These are phyloP conservation scores for Moniliophthora roreri DNA, from an alignment of 1,284 basidiomycete species.

Conservation along the genomic window DNA sequence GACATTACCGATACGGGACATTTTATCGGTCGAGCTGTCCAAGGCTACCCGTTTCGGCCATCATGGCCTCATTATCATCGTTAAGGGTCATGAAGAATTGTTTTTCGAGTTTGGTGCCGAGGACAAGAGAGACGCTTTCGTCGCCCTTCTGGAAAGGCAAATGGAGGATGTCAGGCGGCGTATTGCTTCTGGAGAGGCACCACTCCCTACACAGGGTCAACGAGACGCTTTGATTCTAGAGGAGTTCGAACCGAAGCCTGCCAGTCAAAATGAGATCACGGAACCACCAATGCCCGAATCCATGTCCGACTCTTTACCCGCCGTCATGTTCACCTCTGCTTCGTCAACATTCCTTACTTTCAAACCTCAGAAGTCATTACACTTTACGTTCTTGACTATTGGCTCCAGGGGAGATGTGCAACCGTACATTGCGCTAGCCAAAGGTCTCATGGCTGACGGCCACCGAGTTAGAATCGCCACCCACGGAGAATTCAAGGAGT, in stretches of 20 bases:
- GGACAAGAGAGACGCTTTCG: slow-evolving; percentile 77
- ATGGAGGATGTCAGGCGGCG: slow-evolving; percentile 71
- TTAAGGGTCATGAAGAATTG: slow-evolving; percentile 95
- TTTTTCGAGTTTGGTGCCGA: slow-evolving; percentile 91
- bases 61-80: slow-evolving; percentile 85
- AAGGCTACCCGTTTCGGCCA: slow-evolving; percentile 89
- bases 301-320: slow-evolving; percentile 68
- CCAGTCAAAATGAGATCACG: slow-evolving; percentile 25
- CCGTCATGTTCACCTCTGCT: slow-evolving; percentile 93
- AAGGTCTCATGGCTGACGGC: slow-evolving; percentile 89
- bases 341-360: slow-evolving; percentile 94
- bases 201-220: slow-evolving; percentile 45
- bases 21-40: slow-evolving; percentile 81
- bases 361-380: slow-evolving; percentile 81
- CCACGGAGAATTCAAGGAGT: slow-evolving; percentile 91
- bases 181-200: slow-evolving; percentile 39
- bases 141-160: slow-evolving; percentile 74
- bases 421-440: slow-evolving; percentile 92
- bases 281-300: slow-evolving; percentile 43
- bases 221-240: slow-evolving; percentile 73
- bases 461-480: slow-evolving; percentile 87
- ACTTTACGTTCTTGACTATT: slow-evolving; percentile 93
- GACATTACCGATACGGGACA: slow-evolving; percentile 89
- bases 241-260: slow-evolving; percentile 50
- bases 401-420: slow-evolving; percentile 94